Conservation (phyloP, 2,329 filamentous ascomycete genomes). For the Aureobasidium melanogenum region DNA sequence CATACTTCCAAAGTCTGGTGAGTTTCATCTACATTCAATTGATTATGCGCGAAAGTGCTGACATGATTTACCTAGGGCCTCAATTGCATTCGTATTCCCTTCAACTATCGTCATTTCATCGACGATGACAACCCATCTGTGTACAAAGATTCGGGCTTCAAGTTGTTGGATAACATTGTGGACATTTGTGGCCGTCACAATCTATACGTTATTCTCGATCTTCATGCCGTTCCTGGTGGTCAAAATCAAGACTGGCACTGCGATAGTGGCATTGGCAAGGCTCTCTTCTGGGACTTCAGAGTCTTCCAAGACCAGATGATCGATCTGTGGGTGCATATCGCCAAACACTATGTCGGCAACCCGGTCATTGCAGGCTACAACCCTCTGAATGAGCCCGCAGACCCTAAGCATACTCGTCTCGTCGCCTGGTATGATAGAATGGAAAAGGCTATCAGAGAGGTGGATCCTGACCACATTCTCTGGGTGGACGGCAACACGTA, state of each 20-base stretch:
- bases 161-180: constrained; percentile 38
- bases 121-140: constrained; percentile 41
- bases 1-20: constrained; percentile 42
- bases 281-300: constrained; percentile 39
- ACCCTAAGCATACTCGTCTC: constrained; percentile 35
- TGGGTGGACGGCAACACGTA: constrained; percentile 47
- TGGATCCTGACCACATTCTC: constrained; percentile 40
- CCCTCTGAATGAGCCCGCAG: constrained; percentile 40
- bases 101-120: constrained; percentile 49
- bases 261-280: constrained; percentile 33
- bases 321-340: constrained; percentile 39
- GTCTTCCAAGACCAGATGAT: constrained; percentile 39
- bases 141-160: constrained; percentile 38
- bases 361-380: constrained; percentile 35
- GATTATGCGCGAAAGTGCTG: no score
- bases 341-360: constrained; percentile 33
- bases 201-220: constrained; percentile 40
- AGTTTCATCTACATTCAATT: background rate
- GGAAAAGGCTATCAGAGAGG: constrained; percentile 34
- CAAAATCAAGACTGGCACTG: constrained; percentile 42
- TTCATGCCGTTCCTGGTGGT: constrained; percentile 38
- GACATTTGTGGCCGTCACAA: constrained; percentile 36
- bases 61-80: constrained; percentile 27
- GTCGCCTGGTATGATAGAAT: constrained; percentile 36
- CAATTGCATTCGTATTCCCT: constrained; percentile 49